A percentile compares a stretch with the other conserved stretches of the same genome.
Conservation (phyloP, 257 asterid genomes). For the Fraxinus pennsylvanica region DNA sequence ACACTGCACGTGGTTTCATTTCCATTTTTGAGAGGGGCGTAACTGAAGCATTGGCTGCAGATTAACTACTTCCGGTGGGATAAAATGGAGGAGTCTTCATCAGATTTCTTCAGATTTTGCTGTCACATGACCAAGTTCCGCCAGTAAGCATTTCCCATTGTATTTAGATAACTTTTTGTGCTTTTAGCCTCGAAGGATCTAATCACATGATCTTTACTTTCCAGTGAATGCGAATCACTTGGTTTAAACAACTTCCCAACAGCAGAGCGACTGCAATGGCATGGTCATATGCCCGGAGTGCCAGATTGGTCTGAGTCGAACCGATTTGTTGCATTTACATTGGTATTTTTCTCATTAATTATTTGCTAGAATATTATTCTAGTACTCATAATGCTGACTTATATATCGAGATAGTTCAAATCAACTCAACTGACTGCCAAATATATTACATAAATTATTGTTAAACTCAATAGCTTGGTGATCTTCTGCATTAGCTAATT, state of each 20-base stretch:
- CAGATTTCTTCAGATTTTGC: slow-evolving; percentile 85
- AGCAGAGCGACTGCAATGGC: slow-evolving; percentile 93
- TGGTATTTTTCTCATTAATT: slow-evolving; percentile 44
- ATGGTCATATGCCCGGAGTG: slow-evolving; percentile 75
- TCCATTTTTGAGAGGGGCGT: background rate
- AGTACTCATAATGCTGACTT: background rate
- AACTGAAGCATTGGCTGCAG: slow-evolving; percentile 47
- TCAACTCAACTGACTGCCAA: background rate
- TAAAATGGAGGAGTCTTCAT: slow-evolving; percentile 76
- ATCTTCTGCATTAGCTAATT: slow-evolving; percentile 4
- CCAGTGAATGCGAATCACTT: slow-evolving; percentile 87
- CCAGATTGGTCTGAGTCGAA: slow-evolving; percentile 92
- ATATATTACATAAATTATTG: background rate
- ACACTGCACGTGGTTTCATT: background rate
- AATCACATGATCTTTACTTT: slow-evolving; percentile 18
- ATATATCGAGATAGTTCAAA: background rate
- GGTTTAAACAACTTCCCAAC: slow-evolving; percentile 86
- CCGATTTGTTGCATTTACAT: slow-evolving; percentile 84
- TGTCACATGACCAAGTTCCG: slow-evolving; percentile 68
- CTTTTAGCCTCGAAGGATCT: slow-evolving; percentile 14
- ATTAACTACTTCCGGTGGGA: slow-evolving; percentile 95
- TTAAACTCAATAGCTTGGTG: background rate
- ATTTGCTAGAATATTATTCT: background rate
- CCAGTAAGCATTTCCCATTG: slow-evolving; percentile 41
- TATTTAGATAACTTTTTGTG: background rate